Evolutionary conservation across 768 basidiomycete genomes (phyloP).

Genomic region (Leucocoprinus sp.): DNA sequence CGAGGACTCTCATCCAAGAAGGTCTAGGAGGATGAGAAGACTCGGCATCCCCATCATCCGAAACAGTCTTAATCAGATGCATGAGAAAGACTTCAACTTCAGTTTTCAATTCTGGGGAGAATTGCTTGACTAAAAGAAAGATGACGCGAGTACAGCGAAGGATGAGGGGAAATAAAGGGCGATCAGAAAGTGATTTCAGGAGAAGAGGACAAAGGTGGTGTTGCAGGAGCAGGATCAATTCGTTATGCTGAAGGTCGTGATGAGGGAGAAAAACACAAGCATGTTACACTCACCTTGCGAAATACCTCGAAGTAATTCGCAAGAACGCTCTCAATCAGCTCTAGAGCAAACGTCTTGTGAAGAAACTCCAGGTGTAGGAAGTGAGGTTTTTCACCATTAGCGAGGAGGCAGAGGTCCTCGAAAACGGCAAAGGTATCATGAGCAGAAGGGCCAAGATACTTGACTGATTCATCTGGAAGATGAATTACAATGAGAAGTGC

Average conservation of each 20-base stretch:
- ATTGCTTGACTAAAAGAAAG: conserved; percentile 88
- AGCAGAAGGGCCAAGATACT: conserved; percentile 63
- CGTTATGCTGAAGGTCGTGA: conserved; percentile 50
- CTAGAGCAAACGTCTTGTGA: conserved; percentile 92
- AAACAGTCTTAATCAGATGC: conserved; percentile 57
- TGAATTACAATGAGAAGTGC: conserved; percentile 32
- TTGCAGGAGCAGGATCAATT: conserved; percentile 78
- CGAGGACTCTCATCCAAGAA: conserved; percentile 82
- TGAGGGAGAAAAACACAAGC: background rate
- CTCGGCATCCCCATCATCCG: conserved; percentile 37
- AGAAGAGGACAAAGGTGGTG: conserved; percentile 88
- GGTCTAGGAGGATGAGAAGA: conserved; percentile 39
- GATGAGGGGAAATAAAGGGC: conserved; percentile 78
- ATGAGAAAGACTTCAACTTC: conserved; percentile 86
- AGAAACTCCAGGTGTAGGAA: conserved; percentile 78
- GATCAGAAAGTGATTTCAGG: conserved; percentile 76
- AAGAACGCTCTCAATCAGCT: conserved; percentile 92
- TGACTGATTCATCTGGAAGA: conserved; percentile 63
- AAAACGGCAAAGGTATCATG: conserved; percentile 84
- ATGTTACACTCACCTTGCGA: conserved; percentile 46
- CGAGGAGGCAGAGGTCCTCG: conserved; percentile 86
- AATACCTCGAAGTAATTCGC: conserved; percentile 89
- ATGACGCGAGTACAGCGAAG: conserved; percentile 90
- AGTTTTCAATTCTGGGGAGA: conserved; percentile 68
- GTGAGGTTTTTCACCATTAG: conserved; percentile 69